Evolutionary conservation across 208 protist genomes (phyloP), one percentile per base, ranked within the genome.

Genomic region (Trypanosoma congolense): DNA sequence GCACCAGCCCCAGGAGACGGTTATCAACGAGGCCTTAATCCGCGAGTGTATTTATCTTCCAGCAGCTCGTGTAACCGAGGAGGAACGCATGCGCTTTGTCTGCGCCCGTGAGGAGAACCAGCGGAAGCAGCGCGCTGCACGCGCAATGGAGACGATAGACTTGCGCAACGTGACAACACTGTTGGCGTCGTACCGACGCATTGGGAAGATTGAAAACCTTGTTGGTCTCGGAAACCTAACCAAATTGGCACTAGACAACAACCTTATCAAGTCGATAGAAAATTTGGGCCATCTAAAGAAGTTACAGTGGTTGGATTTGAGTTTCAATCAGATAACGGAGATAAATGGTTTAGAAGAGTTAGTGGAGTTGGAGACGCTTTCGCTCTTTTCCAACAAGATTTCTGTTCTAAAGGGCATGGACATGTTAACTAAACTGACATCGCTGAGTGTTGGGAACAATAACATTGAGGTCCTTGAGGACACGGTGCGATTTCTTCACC

Each of bases 211-310:
- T 47, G 90, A 96, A 24, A 97, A 97, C 59, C 66, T 98, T 30
- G 73, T 69, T 54, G 81, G 77, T 4, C 76, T 97, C 10, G 59
- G 74, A 21, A 72, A 70, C 30, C 59, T 98, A 21, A 95, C 82
- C 2, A 97, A 95, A 68, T 75, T 98, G 52, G 77, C 93, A 41
- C 73, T 98, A 28, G 95, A 98, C 65, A 98, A 97, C 73, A 98
- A 98, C 62, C 73, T 84, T 45, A 98, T 98, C 56, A 61, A 61
- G 29, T 73, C 64, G 21, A 97, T 97, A 30, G 86, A 98, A 47
- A 92, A 95, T 57, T 61, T 98, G 14, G 73, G 73, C 9, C 75
- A 93, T 44, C 67, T 98, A 14, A 76, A 75, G 6, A 68, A 85
- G 30, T 73, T 97, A 12, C 51, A 84, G 48, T 86, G 71, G 75